phyloP scores from a whole-genome alignment of 75 land plant genomes.

The Cupressus sempervirens region DNA sequence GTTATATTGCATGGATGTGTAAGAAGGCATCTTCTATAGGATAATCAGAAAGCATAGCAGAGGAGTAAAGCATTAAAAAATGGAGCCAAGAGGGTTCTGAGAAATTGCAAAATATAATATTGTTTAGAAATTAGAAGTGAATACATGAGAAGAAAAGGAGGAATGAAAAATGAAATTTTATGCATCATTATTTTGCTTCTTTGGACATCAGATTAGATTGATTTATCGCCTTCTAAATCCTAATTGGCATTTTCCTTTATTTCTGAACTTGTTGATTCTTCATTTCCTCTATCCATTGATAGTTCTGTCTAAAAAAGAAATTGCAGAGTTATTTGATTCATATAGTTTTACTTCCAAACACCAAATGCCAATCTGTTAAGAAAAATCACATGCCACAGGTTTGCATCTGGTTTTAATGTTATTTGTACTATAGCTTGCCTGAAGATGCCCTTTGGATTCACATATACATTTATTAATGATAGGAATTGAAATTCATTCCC shows the following conservation, averaged over 20 bases:
- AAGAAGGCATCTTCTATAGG: too few species aligned
- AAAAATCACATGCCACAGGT: background rate
- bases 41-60: too few species aligned
- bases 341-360: background rate
- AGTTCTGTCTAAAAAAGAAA: background rate
- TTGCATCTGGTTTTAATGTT: background rate
- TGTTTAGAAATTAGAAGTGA: too few species aligned
- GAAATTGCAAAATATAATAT: too few species aligned
- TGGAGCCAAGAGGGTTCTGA: too few species aligned
- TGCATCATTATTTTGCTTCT: background rate
- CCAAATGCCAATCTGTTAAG: background rate
- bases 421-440: background rate
- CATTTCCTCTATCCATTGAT: background rate
- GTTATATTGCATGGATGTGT: too few species aligned
- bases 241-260: background rate
- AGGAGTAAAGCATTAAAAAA: too few species aligned
- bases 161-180: background rate
- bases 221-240: background rate
- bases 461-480: conserved; percentile 5
- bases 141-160: too few species aligned
- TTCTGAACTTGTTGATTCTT: background rate
- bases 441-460: background rate
- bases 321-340: background rate
- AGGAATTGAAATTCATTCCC: background rate
- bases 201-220: background rate